A percentile compares a stretch with the other conserved stretches of the same genome.
phyloP scores from a whole-genome alignment of 176 grass and related monocot genomes.

The Oryza punctata region DNA sequence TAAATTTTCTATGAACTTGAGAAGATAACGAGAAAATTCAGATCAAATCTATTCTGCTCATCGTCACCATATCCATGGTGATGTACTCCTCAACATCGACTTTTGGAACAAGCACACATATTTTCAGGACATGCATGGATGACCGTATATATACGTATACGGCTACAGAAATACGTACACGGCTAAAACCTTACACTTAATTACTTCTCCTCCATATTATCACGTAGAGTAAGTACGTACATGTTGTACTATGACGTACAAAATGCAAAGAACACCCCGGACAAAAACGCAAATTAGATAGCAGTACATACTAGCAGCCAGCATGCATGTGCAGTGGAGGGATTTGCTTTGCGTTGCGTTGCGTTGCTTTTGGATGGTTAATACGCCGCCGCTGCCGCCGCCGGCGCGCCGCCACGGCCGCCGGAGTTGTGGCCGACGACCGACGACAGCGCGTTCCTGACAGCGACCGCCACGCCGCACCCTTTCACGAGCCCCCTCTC shows the following conservation, averaged over 20 bases:
- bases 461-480: slow-evolving; percentile 34
- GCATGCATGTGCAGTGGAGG: not conserved
- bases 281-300: not conserved
- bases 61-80: not conserved
- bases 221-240: not conserved
- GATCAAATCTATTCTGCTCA: not conserved
- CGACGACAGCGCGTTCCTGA: slow-evolving; percentile 35
- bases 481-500: slow-evolving; percentile 36
- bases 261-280: slow-evolving; percentile 30
- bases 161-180: not conserved
- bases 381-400: not conserved
- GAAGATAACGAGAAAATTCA: not conserved
- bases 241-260: slow-evolving; percentile 11
- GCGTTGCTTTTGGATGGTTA: not conserved
- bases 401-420: slow-evolving; percentile 17
- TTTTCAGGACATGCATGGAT: slow-evolving; percentile 25
- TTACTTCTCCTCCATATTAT: slow-evolving; percentile 23
- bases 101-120: slow-evolving; percentile 27
- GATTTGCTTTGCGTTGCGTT: not conserved
- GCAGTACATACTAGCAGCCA: not conserved
- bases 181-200: slow-evolving; percentile 25
- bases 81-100: not conserved
- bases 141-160: slow-evolving; percentile 22
- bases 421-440: slow-evolving; percentile 43
- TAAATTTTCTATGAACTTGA: not conserved